phyloP scores from a whole-genome alignment of 306 rosid genomes.

The Castanea sativa region DNA sequence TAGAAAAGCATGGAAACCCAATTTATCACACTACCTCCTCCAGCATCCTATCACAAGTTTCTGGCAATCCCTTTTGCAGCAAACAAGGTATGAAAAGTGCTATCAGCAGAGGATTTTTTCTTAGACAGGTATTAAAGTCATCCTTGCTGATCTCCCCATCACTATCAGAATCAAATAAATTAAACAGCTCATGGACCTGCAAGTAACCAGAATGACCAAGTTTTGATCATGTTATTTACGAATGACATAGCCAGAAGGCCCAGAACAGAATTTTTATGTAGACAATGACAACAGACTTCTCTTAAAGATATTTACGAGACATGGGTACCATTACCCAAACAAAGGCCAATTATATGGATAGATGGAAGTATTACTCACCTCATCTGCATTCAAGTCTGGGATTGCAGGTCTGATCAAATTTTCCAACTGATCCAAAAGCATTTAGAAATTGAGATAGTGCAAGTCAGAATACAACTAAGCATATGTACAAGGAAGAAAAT shows the following conservation, averaged over 20 bases:
- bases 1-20: neutral
- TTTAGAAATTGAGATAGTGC: slow-evolving; percentile 1
- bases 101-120: slow-evolving; percentile 70
- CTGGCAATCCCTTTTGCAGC: slow-evolving; percentile 30
- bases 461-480: slow-evolving; percentile 28
- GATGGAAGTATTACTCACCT: slow-evolving; percentile 39
- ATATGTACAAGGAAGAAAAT: neutral
- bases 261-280: neutral
- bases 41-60: slow-evolving; percentile 21
- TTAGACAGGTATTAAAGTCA: slow-evolving; percentile 57
- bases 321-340: neutral
- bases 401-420: slow-evolving; percentile 47
- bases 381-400: slow-evolving; percentile 51
- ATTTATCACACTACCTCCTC: slow-evolving; percentile 45
- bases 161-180: slow-evolving; percentile 48
- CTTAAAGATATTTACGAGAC: neutral
- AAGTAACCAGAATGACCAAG: slow-evolving; percentile 17
- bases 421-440: slow-evolving; percentile 49
- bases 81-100: slow-evolving; percentile 65
- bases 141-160: slow-evolving; percentile 69
- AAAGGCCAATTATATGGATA: neutral
- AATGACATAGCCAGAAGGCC: neutral
- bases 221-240: neutral
- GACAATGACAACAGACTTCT: neutral
- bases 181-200: slow-evolving; percentile 64